phyloP scores from a whole-genome alignment of 2,329 filamentous ascomycete species.

The Stromatinia cepivora region DNA sequence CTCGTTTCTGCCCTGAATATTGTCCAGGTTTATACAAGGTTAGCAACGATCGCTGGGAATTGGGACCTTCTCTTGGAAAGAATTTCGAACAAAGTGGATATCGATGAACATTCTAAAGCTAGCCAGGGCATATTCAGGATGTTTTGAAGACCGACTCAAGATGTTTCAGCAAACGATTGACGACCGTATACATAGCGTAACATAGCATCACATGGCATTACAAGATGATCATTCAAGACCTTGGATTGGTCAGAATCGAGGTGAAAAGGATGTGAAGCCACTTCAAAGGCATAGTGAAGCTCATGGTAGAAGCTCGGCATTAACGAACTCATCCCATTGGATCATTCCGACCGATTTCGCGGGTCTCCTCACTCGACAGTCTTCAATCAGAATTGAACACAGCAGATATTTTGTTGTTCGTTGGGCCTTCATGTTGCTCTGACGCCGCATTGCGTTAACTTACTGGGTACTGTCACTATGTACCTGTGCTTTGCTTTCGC shows the following conservation, averaged over 20 bases:
- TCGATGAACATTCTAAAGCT: conserved; percentile 19
- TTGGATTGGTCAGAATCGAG: conserved; percentile 21
- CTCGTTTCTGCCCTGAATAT: conserved; percentile 21
- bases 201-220: conserved; percentile 10
- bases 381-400: conserved; percentile 26
- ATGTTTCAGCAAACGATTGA: conserved; percentile 26
- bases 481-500: conserved; percentile 22
- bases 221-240: not conserved
- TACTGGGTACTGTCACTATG: conserved; percentile 15
- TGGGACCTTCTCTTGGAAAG: conserved; percentile 21
- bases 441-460: conserved; percentile 25
- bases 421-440: conserved; percentile 25
- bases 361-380: conserved; percentile 19
- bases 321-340: conserved; percentile 11
- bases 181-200: conserved; percentile 16
- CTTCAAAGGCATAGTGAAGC: conserved; percentile 20
- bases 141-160: conserved; percentile 21
- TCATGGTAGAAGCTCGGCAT: conserved; percentile 21
- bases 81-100: conserved; percentile 23
- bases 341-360: conserved; percentile 17
- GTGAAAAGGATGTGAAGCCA: conserved; percentile 16
- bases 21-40: conserved; percentile 21
- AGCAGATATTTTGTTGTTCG: conserved; percentile 25
- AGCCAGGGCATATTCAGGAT: conserved; percentile 15
- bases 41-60: conserved; percentile 28